These are phyloP conservation scores for Cordyceps fumosorosea DNA, from an alignment of 2,329 filamentous ascomycete genomes.

Conservation along the genomic window DNA sequence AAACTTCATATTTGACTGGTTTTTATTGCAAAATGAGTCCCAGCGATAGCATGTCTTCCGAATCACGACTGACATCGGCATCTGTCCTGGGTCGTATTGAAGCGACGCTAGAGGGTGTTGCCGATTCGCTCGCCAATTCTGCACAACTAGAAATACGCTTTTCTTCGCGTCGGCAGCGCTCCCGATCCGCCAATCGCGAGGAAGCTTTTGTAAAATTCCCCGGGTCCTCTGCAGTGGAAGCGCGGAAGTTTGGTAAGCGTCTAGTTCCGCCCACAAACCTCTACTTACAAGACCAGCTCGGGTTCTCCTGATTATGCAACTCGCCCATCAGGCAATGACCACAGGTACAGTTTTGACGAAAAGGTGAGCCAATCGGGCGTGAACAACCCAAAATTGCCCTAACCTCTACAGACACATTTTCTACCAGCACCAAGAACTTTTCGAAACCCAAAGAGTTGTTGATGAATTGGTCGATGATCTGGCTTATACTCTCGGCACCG, in stretches of 20 bases:
- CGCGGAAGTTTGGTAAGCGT: slow-evolving; percentile 44
- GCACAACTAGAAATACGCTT: slow-evolving; percentile 24
- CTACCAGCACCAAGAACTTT: slow-evolving; percentile 69
- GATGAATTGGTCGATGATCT: slow-evolving; percentile 69
- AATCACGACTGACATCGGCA: slow-evolving; percentile 14
- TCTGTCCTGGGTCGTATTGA: slow-evolving; percentile 30
- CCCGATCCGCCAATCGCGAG: slow-evolving; percentile 3
- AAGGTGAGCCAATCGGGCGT: slow-evolving; percentile 19
- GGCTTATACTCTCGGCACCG: slow-evolving; percentile 60
- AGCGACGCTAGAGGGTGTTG: slow-evolving; percentile 24
- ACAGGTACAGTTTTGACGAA: slow-evolving; percentile 53
- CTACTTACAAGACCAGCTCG: slow-evolving; percentile 35
- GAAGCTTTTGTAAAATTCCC: slow-evolving; percentile 35
- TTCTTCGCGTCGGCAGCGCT: slow-evolving; percentile 16
- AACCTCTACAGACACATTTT: slow-evolving; percentile 59
- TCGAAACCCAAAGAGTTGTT: slow-evolving; percentile 60
- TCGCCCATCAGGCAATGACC: slow-evolving; percentile 52
- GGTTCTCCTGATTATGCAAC: slow-evolving; percentile 50
- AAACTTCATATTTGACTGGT: neutral
- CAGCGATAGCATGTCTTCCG: neutral
- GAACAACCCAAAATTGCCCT: neutral
- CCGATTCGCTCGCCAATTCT: slow-evolving; percentile 21
- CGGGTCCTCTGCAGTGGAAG: slow-evolving; percentile 39
- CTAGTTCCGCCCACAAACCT: neutral
- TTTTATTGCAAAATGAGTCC: neutral